phyloP scores from a whole-genome alignment of 2,329 filamentous ascomycete genomes.

The Exophiala sp. region DNA sequence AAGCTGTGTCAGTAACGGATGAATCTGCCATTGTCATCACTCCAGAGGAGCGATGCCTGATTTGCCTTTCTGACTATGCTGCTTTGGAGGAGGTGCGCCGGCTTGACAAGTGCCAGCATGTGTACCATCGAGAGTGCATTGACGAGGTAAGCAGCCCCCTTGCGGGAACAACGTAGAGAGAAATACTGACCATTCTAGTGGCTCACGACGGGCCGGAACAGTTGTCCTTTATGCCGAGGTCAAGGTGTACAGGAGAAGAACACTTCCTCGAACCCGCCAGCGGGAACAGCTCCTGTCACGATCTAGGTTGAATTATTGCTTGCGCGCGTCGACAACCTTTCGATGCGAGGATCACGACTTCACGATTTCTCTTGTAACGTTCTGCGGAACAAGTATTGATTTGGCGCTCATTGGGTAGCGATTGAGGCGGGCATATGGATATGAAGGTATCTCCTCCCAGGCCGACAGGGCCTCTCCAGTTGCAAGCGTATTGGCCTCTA shows the following conservation, averaged over 20 bases:
- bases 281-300: constrained; percentile 6
- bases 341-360: constrained; percentile 5
- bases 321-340: not conserved
- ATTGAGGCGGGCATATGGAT: not conserved
- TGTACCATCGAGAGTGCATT: constrained; percentile 67
- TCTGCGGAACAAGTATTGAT: constrained; percentile 4
- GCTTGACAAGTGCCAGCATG: constrained; percentile 61
- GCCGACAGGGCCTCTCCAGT: not conserved
- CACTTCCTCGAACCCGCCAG: constrained; percentile 2
- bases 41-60: constrained; percentile 57
- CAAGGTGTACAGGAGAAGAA: constrained; percentile 52
- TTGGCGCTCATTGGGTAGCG: constrained; percentile 15
- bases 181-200: constrained; percentile 49
- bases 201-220: constrained; percentile 65
- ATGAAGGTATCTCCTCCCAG: not conserved
- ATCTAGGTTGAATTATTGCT: not conserved
- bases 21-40: constrained; percentile 36
- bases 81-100: constrained; percentile 58
- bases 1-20: constrained; percentile 40
- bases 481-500: too few relatives aligned
- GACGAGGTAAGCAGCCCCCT: constrained; percentile 56
- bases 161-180: not conserved
- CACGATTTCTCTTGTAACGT: constrained; percentile 18
- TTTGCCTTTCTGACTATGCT: constrained; percentile 66
- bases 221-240: constrained; percentile 59